Base-by-base conservation (phyloP, 192 early-diverging fungal genomes). In the Cladochytrium replicatum region DNA sequence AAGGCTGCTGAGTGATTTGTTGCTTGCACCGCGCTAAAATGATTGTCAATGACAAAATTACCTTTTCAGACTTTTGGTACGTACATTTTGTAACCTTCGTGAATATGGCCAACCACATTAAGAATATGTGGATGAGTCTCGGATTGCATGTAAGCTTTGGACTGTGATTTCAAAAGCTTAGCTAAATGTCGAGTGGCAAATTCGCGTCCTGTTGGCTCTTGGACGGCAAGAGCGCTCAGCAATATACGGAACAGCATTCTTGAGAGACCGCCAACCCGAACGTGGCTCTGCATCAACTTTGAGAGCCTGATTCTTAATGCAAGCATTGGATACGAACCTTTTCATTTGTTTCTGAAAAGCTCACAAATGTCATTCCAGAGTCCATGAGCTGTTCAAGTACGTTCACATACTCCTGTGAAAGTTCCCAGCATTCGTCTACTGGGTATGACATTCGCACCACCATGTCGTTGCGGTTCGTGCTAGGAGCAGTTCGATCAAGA, bases 371-470 rank as follows among this genome's bases (percentile, higher is more conserved):
- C 21, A 64, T 48, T 15, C 61, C 65, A 30, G 52, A 39, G n/a
- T 67, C 62, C 13, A 72, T 29, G 24, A 67, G 39, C 19, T 6
- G n/a, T 1, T 38, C 45, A 6, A 67, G 26, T 0, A 72, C 28
- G 9, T 64, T 49, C 25, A 68, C 41, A 43, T 50, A 61, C 32
- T 67, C 69, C 37, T 68, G 52, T 30, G 55, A 64, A 9, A 72
- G 29, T 17, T 55, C 26, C 25, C 41, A 28, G 31, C 58, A 68
- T 31, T 67, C 64, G 19, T 51, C 58, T 21, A 67, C 31, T 5
- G 69, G 69, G 43, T 68, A 67, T 6, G 69, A 67, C 6, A 71
- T 58, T 17, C 62, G 60, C 9, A 71, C 52, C 2, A 34, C 42
- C 5, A 26, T 13, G 5, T 26, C 48, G 9, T 53, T 38, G 26